Conservation (phyloP, 371 early-diverging fungal genomes). For the Mucor velutinosus region DNA sequence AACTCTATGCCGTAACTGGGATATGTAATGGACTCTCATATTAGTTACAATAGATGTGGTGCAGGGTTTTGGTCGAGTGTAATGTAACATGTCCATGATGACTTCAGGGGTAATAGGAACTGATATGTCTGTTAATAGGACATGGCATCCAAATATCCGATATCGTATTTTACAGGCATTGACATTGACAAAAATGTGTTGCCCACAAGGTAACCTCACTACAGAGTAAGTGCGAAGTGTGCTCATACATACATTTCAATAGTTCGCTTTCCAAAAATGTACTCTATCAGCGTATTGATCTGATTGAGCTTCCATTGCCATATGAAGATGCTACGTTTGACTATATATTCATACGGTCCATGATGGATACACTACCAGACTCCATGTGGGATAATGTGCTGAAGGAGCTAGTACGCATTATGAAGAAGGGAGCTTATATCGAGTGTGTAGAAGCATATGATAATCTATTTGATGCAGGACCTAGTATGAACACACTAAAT, state of each 20-base stretch:
- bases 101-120: background rate
- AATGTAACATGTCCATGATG: conserved; percentile 10
- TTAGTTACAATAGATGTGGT: conserved; percentile 20
- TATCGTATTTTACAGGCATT: conserved; percentile 49
- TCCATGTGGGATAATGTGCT: conserved; percentile 41
- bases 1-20: background rate
- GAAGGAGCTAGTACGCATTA: conserved; percentile 39
- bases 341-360: conserved; percentile 46
- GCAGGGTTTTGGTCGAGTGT: conserved; percentile 50
- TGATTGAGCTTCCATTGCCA: conserved; percentile 42
- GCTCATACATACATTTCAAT: background rate
- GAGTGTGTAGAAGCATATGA: conserved; percentile 51
- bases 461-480: conserved; percentile 45
- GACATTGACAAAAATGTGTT: conserved; percentile 44
- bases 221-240: background rate
- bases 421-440: conserved; percentile 51
- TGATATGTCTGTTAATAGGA: conserved; percentile 26
- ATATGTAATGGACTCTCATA: background rate
- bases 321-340: conserved; percentile 46
- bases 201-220: conserved; percentile 28
- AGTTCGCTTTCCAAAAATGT: conserved; percentile 27
- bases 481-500: conserved; percentile 39
- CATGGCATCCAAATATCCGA: conserved; percentile 40
- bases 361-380: conserved; percentile 44
- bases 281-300: conserved; percentile 37